Conservation (phyloP, 371 early-diverging fungal genomes). For the Syncephalastrum racemosum region DNA sequence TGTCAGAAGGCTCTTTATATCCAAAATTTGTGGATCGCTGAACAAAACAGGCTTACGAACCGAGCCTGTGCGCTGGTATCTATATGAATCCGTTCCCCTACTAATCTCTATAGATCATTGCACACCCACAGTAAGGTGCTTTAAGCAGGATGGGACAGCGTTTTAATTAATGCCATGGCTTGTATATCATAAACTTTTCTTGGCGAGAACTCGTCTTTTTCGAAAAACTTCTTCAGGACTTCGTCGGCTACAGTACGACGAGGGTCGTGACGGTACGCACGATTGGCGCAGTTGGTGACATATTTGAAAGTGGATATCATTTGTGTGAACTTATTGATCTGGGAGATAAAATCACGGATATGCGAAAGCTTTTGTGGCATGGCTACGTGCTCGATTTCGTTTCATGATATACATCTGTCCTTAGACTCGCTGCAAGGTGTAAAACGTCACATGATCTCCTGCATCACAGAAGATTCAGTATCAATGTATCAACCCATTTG, state of each 20-base stretch:
- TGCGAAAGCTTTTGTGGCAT: slow-evolving; percentile 14
- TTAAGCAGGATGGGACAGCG: no score
- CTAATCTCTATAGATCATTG: no score
- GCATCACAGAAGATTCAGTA: slow-evolving; percentile 14
- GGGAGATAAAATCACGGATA: slow-evolving; percentile 20
- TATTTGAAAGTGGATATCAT: slow-evolving; percentile 19
- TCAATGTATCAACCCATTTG: slow-evolving; percentile 10
- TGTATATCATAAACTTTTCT: no score
- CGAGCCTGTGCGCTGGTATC: no score
- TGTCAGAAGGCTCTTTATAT: no score
- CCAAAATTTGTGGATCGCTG: no score
- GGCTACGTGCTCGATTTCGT: slow-evolving; percentile 23
- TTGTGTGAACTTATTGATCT: slow-evolving; percentile 19
- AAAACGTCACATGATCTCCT: slow-evolving; percentile 26
- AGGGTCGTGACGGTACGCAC: slow-evolving; percentile 16
- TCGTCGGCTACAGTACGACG: slow-evolving; percentile 9
- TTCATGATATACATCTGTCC: slow-evolving; percentile 22
- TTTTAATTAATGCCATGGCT: no score
- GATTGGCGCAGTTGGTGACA: slow-evolving; percentile 18
- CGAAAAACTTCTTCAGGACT: no score
- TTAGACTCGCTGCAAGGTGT: slow-evolving; percentile 18
- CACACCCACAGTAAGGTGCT: no score
- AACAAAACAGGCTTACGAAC: no score
- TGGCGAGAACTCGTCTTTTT: no score
- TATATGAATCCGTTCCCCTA: no score